Conservation (phyloP, 73 alveolate species). For the Paramecium primaurelia region DNA sequence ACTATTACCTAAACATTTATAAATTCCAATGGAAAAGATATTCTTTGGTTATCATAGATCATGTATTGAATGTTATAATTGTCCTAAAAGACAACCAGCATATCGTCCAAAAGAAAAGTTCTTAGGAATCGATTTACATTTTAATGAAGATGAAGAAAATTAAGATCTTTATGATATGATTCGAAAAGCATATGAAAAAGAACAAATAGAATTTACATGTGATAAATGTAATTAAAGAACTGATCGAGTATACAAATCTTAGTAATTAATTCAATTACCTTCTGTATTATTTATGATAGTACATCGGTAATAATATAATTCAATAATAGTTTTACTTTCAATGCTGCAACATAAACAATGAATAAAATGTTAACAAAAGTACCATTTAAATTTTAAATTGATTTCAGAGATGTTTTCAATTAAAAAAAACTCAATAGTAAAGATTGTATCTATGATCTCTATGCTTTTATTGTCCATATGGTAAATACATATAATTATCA, state of each 20-base stretch:
- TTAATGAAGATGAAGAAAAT: background rate
- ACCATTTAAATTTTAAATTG: background rate
- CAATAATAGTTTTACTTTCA: background rate
- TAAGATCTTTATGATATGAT: conserved; percentile 10
- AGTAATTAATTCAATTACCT: background rate
- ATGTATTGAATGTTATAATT: background rate
- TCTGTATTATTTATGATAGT: background rate
- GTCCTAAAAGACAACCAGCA: background rate
- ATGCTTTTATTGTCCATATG: conserved; percentile 35
- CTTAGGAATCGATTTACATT: conserved; percentile 39
- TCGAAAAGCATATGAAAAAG: background rate
- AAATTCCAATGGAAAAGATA: background rate
- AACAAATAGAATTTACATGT: conserved; percentile 22
- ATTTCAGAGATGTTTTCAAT: background rate
- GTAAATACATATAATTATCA: background rate
- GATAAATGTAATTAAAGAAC: conserved; percentile 16
- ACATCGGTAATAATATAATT: background rate
- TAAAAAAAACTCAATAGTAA: background rate
- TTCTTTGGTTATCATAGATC: conserved; percentile 32
- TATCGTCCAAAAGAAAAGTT: background rate
- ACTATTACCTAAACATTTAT: background rate
- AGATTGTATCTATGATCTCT: background rate
- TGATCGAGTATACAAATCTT: background rate
- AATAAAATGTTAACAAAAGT: background rate
- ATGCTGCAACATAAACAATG: background rate